These are phyloP conservation scores for Typha latifolia DNA, from an alignment of 176 grass and related monocot genomes.

Conservation along the genomic window DNA sequence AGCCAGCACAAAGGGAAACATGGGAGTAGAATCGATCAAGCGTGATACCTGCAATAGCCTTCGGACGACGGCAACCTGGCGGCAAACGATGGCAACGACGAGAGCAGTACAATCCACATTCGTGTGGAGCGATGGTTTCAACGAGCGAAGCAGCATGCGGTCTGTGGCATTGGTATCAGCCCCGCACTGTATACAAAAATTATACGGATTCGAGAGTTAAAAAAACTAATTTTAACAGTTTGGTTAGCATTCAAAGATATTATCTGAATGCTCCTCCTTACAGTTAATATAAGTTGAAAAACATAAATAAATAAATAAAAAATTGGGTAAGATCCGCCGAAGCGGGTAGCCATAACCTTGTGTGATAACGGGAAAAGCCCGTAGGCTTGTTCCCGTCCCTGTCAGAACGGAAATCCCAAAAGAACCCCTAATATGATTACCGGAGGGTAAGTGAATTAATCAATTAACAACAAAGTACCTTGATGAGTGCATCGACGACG, in stretches of 20 bases:
- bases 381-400: neutral
- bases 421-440: too few relatives aligned
- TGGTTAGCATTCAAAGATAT: neutral
- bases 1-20: too few relatives aligned
- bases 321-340: slow-evolving; percentile 1
- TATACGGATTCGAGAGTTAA: neutral
- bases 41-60: slow-evolving; percentile 55
- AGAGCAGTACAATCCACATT: slow-evolving; percentile 84
- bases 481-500: slow-evolving; percentile 65
- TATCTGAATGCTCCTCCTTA: neutral
- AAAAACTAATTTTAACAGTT: neutral
- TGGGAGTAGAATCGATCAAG: neutral
- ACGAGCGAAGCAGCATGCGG: slow-evolving; percentile 71
- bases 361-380: slow-evolving; percentile 6
- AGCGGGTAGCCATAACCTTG: slow-evolving; percentile 26
- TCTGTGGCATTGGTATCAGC: slow-evolving; percentile 63
- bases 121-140: slow-evolving; percentile 75
- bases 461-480: slow-evolving; percentile 41
- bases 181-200: slow-evolving; percentile 39
- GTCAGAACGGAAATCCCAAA: too few relatives aligned
- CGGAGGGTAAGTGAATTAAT: slow-evolving; percentile 8
- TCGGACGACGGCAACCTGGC: slow-evolving; percentile 59
- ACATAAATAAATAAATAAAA: slow-evolving; percentile 13
- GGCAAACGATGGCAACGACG: slow-evolving; percentile 80
- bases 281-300: neutral